Percentiles rank a stretch among this genome's conserved stretches.
These are phyloP conservation scores for Yamagishiella unicocca DNA, from an alignment of 139 green algal species.

Conservation along the genomic window DNA sequence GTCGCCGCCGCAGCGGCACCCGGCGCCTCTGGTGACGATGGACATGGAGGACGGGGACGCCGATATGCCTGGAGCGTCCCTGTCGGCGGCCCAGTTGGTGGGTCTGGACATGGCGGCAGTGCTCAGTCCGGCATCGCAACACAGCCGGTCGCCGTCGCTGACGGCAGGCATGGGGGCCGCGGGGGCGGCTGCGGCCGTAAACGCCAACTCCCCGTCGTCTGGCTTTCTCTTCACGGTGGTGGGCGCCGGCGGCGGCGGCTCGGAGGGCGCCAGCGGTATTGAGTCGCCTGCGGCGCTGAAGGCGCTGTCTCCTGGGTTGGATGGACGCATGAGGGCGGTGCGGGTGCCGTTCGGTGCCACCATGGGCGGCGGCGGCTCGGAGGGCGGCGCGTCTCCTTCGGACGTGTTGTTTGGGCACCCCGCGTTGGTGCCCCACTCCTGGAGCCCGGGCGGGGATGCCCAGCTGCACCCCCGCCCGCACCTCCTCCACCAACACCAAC, in stretches of 20 bases:
- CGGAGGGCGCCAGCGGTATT: background rate
- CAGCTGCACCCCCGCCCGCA: too few species aligned
- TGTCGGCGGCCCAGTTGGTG: too few species aligned
- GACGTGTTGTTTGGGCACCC: background rate
- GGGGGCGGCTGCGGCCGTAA: background rate
- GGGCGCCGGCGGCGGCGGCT: background rate
- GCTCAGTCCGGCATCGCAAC: background rate
- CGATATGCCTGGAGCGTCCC: too few species aligned
- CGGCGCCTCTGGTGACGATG: background rate
- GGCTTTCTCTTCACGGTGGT: background rate
- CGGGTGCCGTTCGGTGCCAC: conserved; percentile 35
- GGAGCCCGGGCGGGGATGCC: background rate
- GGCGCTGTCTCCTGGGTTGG: background rate
- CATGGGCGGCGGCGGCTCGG: conserved; percentile 27
- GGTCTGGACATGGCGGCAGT: too few species aligned
- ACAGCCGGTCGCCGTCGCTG: conserved; percentile 23
- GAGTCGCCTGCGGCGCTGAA: conserved; percentile 19
- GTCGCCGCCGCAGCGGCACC: background rate
- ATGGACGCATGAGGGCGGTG: background rate
- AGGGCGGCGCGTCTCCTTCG: conserved; percentile 13
- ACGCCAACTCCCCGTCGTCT: background rate
- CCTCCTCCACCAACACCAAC: background rate
- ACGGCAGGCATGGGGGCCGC: background rate
- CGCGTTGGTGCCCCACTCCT: background rate
- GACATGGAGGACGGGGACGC: too few species aligned